A percentile compares a stretch with the other conserved stretches of the same genome.
Evolutionary conservation across 352 stramenopile species (phyloP).

Genomic region (Achlya hypogyna): DNA sequence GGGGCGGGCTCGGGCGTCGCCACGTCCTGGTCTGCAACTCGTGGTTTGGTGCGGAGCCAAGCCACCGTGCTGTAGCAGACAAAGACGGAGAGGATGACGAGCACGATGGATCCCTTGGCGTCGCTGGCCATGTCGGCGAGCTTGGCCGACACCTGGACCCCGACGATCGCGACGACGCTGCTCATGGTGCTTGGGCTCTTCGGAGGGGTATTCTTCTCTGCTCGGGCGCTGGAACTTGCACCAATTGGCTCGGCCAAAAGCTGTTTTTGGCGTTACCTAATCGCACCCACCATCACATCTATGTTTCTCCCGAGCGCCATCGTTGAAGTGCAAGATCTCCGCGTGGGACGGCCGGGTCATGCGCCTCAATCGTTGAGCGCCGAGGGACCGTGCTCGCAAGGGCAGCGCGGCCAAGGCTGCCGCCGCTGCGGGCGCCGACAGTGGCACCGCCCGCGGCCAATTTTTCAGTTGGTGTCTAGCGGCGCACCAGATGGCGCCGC

Average conservation of each 20-base stretch:
- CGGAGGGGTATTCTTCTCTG: neutral
- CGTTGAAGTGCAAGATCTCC: too few relatives aligned
- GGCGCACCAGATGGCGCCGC: too few relatives aligned
- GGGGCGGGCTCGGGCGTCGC: neutral
- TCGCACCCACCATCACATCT: neutral
- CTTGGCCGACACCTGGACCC: neutral
- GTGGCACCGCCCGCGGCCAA: too few relatives aligned
- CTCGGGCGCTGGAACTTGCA: neutral
- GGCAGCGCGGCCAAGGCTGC: too few relatives aligned
- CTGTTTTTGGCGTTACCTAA: neutral
- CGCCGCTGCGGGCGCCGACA: too few relatives aligned
- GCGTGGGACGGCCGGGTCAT: too few relatives aligned
- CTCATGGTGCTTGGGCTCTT: neutral
- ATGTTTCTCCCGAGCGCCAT: neutral
- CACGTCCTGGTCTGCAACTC: neutral
- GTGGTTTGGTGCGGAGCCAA: neutral
- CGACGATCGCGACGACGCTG: neutral
- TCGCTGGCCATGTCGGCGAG: neutral
- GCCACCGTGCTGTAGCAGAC: neutral
- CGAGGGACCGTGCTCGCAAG: too few relatives aligned
- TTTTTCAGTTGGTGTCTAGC: too few relatives aligned
- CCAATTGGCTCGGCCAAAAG: neutral
- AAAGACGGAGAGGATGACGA: neutral
- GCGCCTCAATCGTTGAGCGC: too few relatives aligned
- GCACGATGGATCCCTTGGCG: neutral